These are phyloP conservation scores for Trichoderma erinaceum DNA, from an alignment of 495 filamentous ascomycete species.

Conservation along the genomic window DNA sequence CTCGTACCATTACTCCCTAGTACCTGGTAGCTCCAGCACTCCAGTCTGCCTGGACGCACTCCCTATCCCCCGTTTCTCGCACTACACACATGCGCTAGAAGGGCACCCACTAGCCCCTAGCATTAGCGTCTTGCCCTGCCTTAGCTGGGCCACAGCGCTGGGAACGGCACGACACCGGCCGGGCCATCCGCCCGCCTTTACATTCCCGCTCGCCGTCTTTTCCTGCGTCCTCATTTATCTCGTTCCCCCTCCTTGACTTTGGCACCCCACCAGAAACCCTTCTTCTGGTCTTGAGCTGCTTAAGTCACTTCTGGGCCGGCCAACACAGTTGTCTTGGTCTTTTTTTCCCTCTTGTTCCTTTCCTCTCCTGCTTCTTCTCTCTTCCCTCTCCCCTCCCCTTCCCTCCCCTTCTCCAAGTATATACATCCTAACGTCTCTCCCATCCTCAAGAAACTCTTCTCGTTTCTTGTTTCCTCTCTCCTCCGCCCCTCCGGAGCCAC, in stretches of 20 bases:
- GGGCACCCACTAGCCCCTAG: constrained; percentile 13
- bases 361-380: constrained; percentile 17
- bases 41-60: neutral
- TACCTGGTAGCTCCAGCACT: neutral
- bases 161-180: constrained; percentile 14
- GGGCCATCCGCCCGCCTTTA: constrained; percentile 13
- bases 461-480: neutral
- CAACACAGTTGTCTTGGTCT: neutral
- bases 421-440: neutral
- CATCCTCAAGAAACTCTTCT: neutral
- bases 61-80: neutral
- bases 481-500: constrained; percentile 12
- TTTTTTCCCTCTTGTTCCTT: neutral
- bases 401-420: neutral
- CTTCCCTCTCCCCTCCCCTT: constrained; percentile 11
- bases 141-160: constrained; percentile 14
- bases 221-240: constrained; percentile 12
- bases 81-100: constrained; percentile 10
- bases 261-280: constrained; percentile 11
- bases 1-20: neutral
- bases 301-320: neutral
- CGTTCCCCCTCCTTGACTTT: constrained; percentile 4
- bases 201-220: constrained; percentile 13
- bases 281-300: neutral
- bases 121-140: constrained; percentile 10